Conservation (phyloP, 345 rosid genomes). For the Geranium brycei region DNA sequence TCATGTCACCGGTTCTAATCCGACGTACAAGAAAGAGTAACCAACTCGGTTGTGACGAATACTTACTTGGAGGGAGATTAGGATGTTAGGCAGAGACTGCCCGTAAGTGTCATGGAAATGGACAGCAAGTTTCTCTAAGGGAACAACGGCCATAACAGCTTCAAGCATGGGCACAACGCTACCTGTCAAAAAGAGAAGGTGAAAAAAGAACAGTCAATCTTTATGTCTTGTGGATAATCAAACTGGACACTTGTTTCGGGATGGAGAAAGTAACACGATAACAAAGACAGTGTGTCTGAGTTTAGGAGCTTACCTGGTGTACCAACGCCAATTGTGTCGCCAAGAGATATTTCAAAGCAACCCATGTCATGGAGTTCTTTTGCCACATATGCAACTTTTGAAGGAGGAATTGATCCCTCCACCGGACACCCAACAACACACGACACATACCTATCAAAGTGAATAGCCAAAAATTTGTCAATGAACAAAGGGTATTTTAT, state of each 20-base stretch:
- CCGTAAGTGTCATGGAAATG: constrained; percentile 87
- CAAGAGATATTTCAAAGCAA: constrained; percentile 87
- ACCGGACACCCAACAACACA: constrained; percentile 89
- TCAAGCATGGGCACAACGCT: constrained; percentile 57
- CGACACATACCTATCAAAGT: constrained; percentile 65
- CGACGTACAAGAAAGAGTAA: too few species aligned
- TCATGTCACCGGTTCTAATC: neutral
- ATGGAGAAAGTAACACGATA: too few species aligned
- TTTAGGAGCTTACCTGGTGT: constrained; percentile 61
- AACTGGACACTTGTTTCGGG: too few species aligned
- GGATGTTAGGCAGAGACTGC: constrained; percentile 63
- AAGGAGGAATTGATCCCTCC: constrained; percentile 56
- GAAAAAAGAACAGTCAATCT: neutral
- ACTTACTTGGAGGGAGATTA: constrained; percentile 60
- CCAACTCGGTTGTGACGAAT: too few species aligned
- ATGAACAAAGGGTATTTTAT: too few species aligned
- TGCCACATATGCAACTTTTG: constrained; percentile 81
- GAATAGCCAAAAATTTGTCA: constrained; percentile 3
- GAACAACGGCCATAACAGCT: constrained; percentile 56
- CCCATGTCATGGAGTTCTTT: constrained; percentile 87
- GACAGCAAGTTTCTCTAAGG: constrained; percentile 53
- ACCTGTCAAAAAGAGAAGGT: constrained; percentile 21
- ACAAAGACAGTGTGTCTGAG: neutral
- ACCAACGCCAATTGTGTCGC: constrained; percentile 81
- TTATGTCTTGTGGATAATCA: too few species aligned